Evolutionary conservation across 2,329 filamentous ascomycete species (phyloP).

Genomic region (Juglanconis oblonga): DNA sequence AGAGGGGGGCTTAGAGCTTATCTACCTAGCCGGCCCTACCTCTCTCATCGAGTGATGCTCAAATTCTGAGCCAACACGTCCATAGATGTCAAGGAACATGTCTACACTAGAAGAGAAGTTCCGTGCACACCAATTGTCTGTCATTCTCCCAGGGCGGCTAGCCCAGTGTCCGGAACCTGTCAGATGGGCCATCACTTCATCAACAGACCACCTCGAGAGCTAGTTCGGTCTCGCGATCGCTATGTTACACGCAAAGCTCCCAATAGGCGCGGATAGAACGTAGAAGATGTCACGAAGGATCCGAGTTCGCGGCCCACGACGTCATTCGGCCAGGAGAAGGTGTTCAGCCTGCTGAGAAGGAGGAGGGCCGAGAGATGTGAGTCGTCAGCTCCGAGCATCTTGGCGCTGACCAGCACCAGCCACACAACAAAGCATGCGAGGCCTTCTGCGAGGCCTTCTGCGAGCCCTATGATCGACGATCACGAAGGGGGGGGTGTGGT

Average conservation of each 20-base stretch:
- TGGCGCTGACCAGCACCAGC: background rate
- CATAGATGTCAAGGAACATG: no score
- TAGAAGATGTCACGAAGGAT: background rate
- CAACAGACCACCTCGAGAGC: background rate
- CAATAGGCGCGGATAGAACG: background rate
- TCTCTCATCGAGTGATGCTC: no score
- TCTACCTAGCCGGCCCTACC: no score
- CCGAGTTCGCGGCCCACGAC: slow-evolving; percentile 3
- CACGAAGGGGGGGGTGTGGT: no score
- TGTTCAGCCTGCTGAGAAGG: background rate
- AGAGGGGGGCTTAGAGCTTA: no score
- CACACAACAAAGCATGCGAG: no score
- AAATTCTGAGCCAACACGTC: no score
- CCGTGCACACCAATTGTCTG: background rate
- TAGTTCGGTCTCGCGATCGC: background rate
- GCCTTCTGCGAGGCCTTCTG: background rate
- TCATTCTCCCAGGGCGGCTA: background rate
- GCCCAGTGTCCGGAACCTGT: background rate
- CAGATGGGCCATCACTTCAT: background rate
- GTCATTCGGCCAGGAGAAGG: slow-evolving; percentile 5
- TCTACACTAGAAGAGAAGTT: no score
- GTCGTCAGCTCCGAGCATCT: slow-evolving; percentile 8
- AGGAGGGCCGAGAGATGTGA: slow-evolving; percentile 2
- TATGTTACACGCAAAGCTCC: background rate
- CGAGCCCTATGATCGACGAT: slow-evolving; percentile 2